Evolutionary conservation across 2,329 filamentous ascomycete species (phyloP).

Genomic region (Myotisia sp.): DNA sequence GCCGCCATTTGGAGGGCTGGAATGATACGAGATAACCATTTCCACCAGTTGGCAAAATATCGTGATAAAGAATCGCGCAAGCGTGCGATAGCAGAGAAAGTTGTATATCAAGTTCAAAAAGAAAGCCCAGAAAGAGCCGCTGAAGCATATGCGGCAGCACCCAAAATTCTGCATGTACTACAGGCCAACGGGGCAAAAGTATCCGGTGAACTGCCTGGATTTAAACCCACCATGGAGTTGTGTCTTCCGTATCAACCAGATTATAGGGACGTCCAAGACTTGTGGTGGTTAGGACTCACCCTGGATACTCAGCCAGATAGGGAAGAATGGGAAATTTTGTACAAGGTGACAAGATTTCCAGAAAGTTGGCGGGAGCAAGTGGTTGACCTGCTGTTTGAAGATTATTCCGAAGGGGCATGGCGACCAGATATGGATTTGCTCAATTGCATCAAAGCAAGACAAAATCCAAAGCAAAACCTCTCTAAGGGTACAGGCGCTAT

Average conservation of each 20-base stretch:
- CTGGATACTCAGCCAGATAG: constrained; percentile 13
- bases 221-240: constrained; percentile 5
- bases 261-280: constrained; percentile 12
- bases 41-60: constrained; percentile 13
- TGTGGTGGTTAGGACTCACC: constrained; percentile 13
- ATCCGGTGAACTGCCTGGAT: constrained; percentile 12
- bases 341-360: constrained; percentile 10
- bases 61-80: constrained; percentile 10
- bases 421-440: constrained; percentile 9
- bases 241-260: constrained; percentile 10
- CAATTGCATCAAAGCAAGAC: neutral
- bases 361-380: constrained; percentile 7
- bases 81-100: constrained; percentile 11
- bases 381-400: constrained; percentile 1
- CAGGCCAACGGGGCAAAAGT: constrained; percentile 13
- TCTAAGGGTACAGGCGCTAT: neutral
- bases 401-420: constrained; percentile 7
- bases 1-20: constrained; percentile 13
- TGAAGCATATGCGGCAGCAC: constrained; percentile 12
- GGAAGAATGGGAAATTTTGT: constrained; percentile 13
- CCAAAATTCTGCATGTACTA: constrained; percentile 13
- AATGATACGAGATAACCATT: constrained; percentile 13
- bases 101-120: constrained; percentile 12
- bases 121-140: constrained; percentile 13
- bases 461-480: constrained; percentile 1